Evolutionary conservation across 139 green algal species (phyloP), one percentile per base, ranked within the genome.

Genomic region (Asterochloris sp.): DNA sequence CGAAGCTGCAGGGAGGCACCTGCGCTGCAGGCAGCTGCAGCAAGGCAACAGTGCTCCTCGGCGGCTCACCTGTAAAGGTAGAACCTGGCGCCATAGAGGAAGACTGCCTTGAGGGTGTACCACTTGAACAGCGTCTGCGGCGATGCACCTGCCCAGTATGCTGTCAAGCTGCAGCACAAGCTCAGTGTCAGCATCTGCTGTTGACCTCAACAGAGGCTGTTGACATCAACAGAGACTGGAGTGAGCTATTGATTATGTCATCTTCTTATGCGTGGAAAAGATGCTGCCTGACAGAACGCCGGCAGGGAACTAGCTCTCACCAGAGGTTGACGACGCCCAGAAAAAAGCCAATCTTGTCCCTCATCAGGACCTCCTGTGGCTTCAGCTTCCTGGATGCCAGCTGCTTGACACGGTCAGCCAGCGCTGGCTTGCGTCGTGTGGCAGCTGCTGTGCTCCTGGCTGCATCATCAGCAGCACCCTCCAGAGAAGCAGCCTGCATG

Each of bases 61-160:
- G 38, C 38, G 38, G 2, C 38, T 6, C 38, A 73, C 11, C 74
- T 85, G 80, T 94, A 96, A 26, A 84, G 27, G n/a, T 78, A 88
- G 73, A 84, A 94, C 11, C 92, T 82, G 19, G 88, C 73, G 9
- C 80, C 68, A 75, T 95, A 92, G 15, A 97, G 87, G 21, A 93
- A 64, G 1, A 91, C 15, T 63, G 85, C 85, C 73, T 95, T 90
- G 21, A 85, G 63, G 4, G 87, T 91, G 86, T 94, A 96, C 27
- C 91, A 89, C 63, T 88, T 74, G 86, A 93, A 92, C 80, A 95
- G 97, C 12, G 88, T 92, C 10, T 82, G n/a, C 13, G 93, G 92
- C 29, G 73, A 89, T 8, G 61, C 82, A 23, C 91, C 92, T 23
- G 95, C 79, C 92, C 92, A 97, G 66, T 83, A 89, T 23, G 80